Evolutionary conservation across 345 rosid genomes (phyloP), one percentile per base, ranked within the genome.

Genomic region (Moricandia arvensis): DNA sequence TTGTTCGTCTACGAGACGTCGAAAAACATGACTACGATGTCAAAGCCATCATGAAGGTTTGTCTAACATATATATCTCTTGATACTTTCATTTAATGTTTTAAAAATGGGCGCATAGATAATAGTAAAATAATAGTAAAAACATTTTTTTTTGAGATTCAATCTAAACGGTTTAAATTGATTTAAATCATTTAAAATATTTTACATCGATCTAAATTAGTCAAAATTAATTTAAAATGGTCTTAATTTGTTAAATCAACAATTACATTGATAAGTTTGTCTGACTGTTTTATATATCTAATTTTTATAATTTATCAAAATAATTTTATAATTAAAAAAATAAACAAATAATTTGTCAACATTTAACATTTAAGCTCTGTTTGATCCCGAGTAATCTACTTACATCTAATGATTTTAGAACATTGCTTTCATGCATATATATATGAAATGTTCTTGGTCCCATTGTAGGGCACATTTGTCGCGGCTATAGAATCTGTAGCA

Each of bases 21-120:
- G 63, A 68, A 47, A 73, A 26, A 64, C 55, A 63, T 49, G 82
- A 68, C 27, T 66, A 76, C 27, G 71, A 76, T 63, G 67, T 80
- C 34, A 80, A 83, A 71, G 85, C 81, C 8, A 68, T 80, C 54
- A 54, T 80, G 17, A 12, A 71, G 82, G 86, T 83, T 35, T 8
- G 34, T 18, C 2, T 13, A 49, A 9, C 38, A 13, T 29, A 15
- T 9, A 29, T 9, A 21, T 18, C 17, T 59, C 37, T 31, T 0
- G 65, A 60, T 60, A 60, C 51, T 43, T 43, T 12, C 49, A 43
- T 43, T 3, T 4, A 43, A 43, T 43, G 49, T 12, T 43, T 1
- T 43, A 43, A 43, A 43, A 43, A 1, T 12, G 6, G 3, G 1
- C 6, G 13, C 49, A 43, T 12, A 12, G 49, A 1, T 43, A 43